Conservation (phyloP, 805 yeast species). For the Diddensiella caesifluorescens region DNA sequence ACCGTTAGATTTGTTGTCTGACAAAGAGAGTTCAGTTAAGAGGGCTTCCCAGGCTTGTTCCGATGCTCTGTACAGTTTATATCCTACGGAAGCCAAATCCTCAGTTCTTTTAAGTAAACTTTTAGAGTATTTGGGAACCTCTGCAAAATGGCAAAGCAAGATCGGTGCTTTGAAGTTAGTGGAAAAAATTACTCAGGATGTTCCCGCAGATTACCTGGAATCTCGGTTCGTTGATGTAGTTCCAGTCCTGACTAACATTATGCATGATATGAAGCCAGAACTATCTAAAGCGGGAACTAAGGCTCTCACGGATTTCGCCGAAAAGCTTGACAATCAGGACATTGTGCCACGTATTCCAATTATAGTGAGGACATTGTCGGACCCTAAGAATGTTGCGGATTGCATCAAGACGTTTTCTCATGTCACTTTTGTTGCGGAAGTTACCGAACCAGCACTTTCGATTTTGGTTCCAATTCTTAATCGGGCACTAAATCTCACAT, state of each 20-base stretch:
- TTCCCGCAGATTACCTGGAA: slow-evolving; percentile 82
- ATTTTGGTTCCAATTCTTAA: slow-evolving; percentile 86
- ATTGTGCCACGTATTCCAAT: slow-evolving; percentile 77
- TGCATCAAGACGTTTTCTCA: slow-evolving; percentile 86
- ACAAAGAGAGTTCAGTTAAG: slow-evolving; percentile 80
- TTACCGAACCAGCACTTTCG: slow-evolving; percentile 91
- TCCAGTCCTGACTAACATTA: slow-evolving; percentile 80
- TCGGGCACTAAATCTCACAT: slow-evolving; percentile 79
- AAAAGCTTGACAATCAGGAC: slow-evolving; percentile 87
- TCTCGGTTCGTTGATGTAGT: slow-evolving; percentile 69
- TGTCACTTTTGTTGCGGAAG: slow-evolving; percentile 97
- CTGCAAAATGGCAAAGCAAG: slow-evolving; percentile 93
- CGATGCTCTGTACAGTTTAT: slow-evolving; percentile 62
- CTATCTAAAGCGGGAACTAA: slow-evolving; percentile 78
- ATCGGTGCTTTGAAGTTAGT: slow-evolving; percentile 68
- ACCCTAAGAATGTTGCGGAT: slow-evolving; percentile 81
- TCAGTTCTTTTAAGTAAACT: slow-evolving; percentile 61
- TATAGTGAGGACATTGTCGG: slow-evolving; percentile 82
- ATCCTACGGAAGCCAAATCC: slow-evolving; percentile 73
- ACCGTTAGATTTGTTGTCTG: slow-evolving; percentile 70
- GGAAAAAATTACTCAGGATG: slow-evolving; percentile 70
- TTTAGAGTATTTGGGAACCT: slow-evolving; percentile 58
- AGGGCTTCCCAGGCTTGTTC: slow-evolving; percentile 80
- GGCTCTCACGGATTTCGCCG: slow-evolving; percentile 64
- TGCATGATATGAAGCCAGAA: slow-evolving; percentile 96